Percentiles rank a stretch among this genome's conserved stretches.
Conservation (phyloP, 2,329 filamentous ascomycete genomes). For the Fusarium hostae region DNA sequence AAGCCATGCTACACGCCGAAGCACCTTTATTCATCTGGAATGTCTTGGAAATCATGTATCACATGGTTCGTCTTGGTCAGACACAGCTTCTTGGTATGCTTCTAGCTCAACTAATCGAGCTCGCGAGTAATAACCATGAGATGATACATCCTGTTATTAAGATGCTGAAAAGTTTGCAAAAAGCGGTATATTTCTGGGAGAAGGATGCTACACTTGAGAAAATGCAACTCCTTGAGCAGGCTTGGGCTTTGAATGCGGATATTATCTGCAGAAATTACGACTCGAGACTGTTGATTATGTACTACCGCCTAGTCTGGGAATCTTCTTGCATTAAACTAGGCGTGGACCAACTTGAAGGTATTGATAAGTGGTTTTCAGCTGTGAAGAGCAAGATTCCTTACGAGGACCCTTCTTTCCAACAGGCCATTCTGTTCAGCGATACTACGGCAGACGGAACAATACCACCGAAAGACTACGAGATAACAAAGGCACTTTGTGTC, state of each 20-base stretch:
- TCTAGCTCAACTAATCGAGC: background rate
- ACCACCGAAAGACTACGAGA: conserved; percentile 2
- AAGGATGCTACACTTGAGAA: background rate
- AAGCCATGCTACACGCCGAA: conserved; percentile 10
- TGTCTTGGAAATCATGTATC: conserved; percentile 17
- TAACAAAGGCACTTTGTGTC: conserved; percentile 6
- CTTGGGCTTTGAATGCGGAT: conserved; percentile 13
- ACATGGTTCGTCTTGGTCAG: conserved; percentile 4
- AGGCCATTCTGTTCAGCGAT: background rate
- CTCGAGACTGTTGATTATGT: conserved; percentile 1
- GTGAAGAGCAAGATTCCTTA: background rate
- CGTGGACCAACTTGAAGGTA: background rate
- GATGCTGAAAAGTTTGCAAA: background rate
- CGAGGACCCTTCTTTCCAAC: background rate
- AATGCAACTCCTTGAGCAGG: background rate
- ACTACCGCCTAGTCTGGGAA: conserved; percentile 26
- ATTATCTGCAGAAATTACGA: conserved; percentile 7
- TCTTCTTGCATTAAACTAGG: background rate
- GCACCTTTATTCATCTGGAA: conserved; percentile 30
- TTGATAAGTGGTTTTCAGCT: conserved; percentile 13
- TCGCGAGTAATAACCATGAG: background rate
- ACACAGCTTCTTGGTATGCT: conserved; percentile 11
- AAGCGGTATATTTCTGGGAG: background rate
- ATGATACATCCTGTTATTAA: background rate
- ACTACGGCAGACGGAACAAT: background rate